Conservation (phyloP, 306 rosid genomes). For the Sesbania bispinosa region DNA sequence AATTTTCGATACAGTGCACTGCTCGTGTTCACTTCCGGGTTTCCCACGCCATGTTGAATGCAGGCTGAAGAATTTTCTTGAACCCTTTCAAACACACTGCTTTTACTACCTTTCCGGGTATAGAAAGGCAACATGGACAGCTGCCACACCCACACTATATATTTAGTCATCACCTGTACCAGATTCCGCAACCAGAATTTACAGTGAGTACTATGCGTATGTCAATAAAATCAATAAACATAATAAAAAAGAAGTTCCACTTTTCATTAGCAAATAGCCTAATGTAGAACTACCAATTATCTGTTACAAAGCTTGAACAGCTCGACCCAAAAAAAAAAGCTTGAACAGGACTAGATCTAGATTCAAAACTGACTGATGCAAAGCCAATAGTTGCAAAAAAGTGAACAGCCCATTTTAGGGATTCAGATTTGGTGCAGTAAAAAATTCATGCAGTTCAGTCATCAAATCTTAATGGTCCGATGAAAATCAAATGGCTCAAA, state of each 20-base stretch:
- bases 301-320: slow-evolving; percentile 3
- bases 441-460: too few relatives aligned
- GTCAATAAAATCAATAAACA: neutral
- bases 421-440: too few relatives aligned
- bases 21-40: slow-evolving; percentile 4
- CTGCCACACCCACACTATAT: neutral
- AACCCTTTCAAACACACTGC: slow-evolving; percentile 22
- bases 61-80: slow-evolving; percentile 6
- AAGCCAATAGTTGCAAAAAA: too few relatives aligned
- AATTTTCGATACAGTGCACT: slow-evolving; percentile 14
- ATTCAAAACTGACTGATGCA: neutral
- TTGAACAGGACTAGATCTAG: neutral
- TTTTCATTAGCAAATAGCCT: neutral
- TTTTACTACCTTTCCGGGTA: slow-evolving; percentile 4
- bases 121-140: neutral
- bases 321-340: too few relatives aligned
- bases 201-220: neutral
- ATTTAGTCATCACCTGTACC: slow-evolving; percentile 41
- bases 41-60: slow-evolving; percentile 25
- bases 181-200: slow-evolving; percentile 24
- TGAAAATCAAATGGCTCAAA: too few relatives aligned
- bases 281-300: neutral
- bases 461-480: too few relatives aligned
- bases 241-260: neutral
- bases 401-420: too few relatives aligned